Base-by-base conservation (phyloP, 768 basidiomycete species). In the Tylopilus rubrobrunneus region DNA sequence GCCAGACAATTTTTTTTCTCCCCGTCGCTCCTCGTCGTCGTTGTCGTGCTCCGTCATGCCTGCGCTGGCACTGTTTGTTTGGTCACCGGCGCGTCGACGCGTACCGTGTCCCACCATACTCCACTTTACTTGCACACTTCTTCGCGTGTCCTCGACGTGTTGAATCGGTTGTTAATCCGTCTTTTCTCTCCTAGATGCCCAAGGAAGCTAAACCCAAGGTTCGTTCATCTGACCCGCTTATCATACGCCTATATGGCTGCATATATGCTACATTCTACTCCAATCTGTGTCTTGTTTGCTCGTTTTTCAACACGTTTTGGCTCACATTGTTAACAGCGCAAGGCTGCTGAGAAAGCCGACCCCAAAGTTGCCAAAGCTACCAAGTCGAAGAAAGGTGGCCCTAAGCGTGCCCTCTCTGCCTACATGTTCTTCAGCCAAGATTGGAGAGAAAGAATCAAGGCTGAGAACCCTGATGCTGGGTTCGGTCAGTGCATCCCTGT, bases 341-440 rank as follows among this genome's bases (percentile, higher is more conserved):
- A 86, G 75, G 86, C 85, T 67, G 83, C 82, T 49, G 83, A 84
- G 63, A 88, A 88, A 74, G 77, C 79, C 23, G 86, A 87, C 63
- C 67, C 61, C 8, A 70, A 70, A 56, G 56, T 57, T 23, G 60
- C 78, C 59, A 84, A 84, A 67, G 70, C 72, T 55, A 84, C 87
- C 74, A 92, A 91, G 74, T 86, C 92, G 70, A 87, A 88, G 71
- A 70, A 70, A 60, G 68, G 69, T 15, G 68, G 68, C 0, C 93
- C 92, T 56, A 97, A 98, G 77, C 85, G 94, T 50, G 89, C 92
- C 0, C 80, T 97, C 44, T 97, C 94, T 29, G 93, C 96, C 39
- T 98, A 97, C 78, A 97, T 98, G 96, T 94, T 94, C 87, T 98
- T 98, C 81, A 86, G 84, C 63, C 90, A 94, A 71, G 95, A 93